A percentile compares a stretch with the other conserved stretches of the same genome.
Conservation (phyloP, 345 rosid genomes). For the Clarkia xantiana region DNA sequence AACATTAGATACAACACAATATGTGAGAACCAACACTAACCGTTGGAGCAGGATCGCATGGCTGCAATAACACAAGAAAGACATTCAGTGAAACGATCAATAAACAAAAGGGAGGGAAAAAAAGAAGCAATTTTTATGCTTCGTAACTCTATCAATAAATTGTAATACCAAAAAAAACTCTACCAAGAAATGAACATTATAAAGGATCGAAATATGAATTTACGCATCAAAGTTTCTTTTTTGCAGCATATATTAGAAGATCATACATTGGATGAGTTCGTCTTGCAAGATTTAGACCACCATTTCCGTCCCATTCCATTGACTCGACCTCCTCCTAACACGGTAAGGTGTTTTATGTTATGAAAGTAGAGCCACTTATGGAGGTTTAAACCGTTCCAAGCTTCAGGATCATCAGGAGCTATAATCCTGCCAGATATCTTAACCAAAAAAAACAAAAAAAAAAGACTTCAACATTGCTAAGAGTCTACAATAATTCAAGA, state of each 20-base stretch:
- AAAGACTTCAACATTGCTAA: background rate
- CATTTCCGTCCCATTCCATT: constrained; percentile 77
- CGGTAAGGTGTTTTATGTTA: constrained; percentile 52
- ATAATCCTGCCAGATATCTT: constrained; percentile 64
- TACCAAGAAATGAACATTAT: too few relatives aligned
- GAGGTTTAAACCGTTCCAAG: constrained; percentile 58
- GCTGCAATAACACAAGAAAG: constrained; percentile 34
- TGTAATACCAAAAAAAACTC: background rate
- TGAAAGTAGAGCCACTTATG: constrained; percentile 75
- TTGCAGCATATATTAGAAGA: background rate
- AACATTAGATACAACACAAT: too few relatives aligned
- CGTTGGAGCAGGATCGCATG: constrained; percentile 82
- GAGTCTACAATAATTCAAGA: background rate
- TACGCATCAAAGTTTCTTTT: background rate
- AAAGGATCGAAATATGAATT: background rate
- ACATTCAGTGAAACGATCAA: background rate
- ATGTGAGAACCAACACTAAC: constrained; percentile 23
- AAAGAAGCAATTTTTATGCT: too few relatives aligned
- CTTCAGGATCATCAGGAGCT: constrained; percentile 66
- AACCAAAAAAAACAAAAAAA: constrained; percentile 3
- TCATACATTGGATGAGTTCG: constrained; percentile 31
- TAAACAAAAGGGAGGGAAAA: background rate
- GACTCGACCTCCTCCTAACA: constrained; percentile 67
- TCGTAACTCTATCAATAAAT: background rate
- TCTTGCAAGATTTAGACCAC: constrained; percentile 89